These are phyloP conservation scores for Aspergillus leporis DNA, from an alignment of 495 filamentous ascomycete genomes.

Conservation along the genomic window DNA sequence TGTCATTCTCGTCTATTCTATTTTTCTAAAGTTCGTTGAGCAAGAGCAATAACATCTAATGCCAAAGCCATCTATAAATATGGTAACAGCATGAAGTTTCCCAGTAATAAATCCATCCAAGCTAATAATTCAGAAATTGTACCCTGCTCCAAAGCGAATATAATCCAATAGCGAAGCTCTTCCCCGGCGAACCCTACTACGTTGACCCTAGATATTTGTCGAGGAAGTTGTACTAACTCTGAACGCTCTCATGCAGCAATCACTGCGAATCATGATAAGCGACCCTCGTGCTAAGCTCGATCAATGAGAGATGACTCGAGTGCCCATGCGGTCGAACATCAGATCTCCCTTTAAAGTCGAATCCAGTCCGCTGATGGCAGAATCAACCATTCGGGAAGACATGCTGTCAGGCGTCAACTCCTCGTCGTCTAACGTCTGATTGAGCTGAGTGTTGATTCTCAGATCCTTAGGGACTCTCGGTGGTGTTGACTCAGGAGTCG, in stretches of 20 bases:
- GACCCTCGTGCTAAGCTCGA: neutral
- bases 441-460: constrained; percentile 47
- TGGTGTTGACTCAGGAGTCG: constrained; percentile 29
- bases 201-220: neutral
- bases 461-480: constrained; percentile 43
- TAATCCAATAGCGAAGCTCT: neutral
- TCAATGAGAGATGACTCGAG: constrained; percentile 37
- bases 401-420: constrained; percentile 69
- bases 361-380: constrained; percentile 47
- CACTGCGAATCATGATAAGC: neutral
- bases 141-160: neutral
- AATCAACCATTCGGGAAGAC: constrained; percentile 63
- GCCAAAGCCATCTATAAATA: constrained; percentile 10
- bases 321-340: constrained; percentile 45
- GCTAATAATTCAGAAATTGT: neutral
- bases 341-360: constrained; percentile 41
- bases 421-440: constrained; percentile 41
- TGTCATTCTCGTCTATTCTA: neutral
- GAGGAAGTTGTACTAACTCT: neutral
- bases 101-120: neutral
- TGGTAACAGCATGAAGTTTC: constrained; percentile 2
- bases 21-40: neutral
- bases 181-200: neutral
- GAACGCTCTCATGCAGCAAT: neutral
- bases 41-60: neutral